phyloP scores from a whole-genome alignment of 73 alveolate species.

The Paramecium primaurelia region DNA sequence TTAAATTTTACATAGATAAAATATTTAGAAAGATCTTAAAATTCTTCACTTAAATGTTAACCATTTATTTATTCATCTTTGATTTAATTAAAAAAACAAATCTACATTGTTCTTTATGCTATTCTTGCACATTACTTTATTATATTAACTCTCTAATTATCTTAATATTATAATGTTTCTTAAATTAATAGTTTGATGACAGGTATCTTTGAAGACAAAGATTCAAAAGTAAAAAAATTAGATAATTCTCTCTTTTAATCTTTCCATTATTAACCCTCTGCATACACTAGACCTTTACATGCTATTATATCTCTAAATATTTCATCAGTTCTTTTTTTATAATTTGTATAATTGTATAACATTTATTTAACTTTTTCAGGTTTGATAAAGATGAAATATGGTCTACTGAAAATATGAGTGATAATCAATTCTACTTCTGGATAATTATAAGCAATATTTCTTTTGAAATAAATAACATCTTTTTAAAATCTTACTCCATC shows the following conservation, averaged over 20 bases:
- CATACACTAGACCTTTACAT: constrained; percentile 2
- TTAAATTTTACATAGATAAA: neutral
- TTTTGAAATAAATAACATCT: constrained; percentile 27
- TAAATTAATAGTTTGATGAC: neutral
- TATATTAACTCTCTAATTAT: neutral
- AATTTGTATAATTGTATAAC: neutral
- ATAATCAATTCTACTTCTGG: constrained; percentile 31
- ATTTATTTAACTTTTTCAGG: neutral
- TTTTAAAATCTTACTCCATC: neutral
- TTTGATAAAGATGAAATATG: neutral
- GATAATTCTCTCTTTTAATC: neutral
- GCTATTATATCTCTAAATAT: constrained; percentile 15
- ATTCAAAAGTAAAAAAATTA: neutral
- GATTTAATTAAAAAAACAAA: neutral
- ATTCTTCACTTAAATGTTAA: neutral
- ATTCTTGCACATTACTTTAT: neutral
- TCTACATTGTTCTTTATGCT: neutral
- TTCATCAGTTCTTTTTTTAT: neutral
- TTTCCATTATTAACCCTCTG: constrained; percentile 11
- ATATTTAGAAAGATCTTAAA: neutral
- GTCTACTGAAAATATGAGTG: neutral
- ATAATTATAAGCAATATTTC: neutral
- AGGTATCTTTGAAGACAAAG: neutral
- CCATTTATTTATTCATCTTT: neutral
- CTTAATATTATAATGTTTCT: neutral